Evolutionary conservation across 176 grass and related monocot genomes (phyloP), one percentile per base, ranked within the genome.

Genomic region (Panicum miliaceum): DNA sequence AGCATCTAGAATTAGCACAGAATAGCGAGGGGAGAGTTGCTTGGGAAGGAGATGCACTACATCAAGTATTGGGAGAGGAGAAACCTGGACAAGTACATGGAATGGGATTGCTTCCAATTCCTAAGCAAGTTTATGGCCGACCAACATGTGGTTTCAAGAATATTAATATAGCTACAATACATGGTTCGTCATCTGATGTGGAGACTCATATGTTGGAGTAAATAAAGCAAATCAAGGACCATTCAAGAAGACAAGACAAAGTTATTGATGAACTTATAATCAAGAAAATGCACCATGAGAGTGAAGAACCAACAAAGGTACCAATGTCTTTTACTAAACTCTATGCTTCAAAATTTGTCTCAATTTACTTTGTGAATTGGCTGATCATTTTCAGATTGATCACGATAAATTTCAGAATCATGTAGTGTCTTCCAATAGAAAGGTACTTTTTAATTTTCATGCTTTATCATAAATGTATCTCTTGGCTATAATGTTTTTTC

Each of bases 1-100:
- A 47, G 5, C 46, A 47, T 14, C 11, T 12, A 14, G 10, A 47
- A 3, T 14, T 47, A 45, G 53, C 22, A 57, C 4, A 56, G 20
- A 87, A 76, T 37, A 46, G 12, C 1, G 11, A 82, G 78, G 78
- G 46, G 45, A 75, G 45, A 77, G 73, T 88, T 43, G 68, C 69
- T 45, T 82, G 79, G 70, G 46, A 88, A 46, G 85, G 79, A 32
- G 78, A 87, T 61, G 79, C 85, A 22, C 18, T n/a, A n/a, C n/a
- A n/a, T n/a, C n/a, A n/a, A n/a, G n/a, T n/a, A n/a, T n/a, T n/a
- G n/a, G 85, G 78, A 4, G 8, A 60, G 35, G 78, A 88, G 13
- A 81, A 72, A 16, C 18, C 18, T 68, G 18, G 73, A 3, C 45
- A 68, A 68, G 61, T 85, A 29, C 56, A 68, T 12, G 64, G 46